Percentiles rank a stretch among this genome's conserved stretches.
Evolutionary conservation across 768 basidiomycete genomes (phyloP).

Genomic region (Tulasnella sp.): DNA sequence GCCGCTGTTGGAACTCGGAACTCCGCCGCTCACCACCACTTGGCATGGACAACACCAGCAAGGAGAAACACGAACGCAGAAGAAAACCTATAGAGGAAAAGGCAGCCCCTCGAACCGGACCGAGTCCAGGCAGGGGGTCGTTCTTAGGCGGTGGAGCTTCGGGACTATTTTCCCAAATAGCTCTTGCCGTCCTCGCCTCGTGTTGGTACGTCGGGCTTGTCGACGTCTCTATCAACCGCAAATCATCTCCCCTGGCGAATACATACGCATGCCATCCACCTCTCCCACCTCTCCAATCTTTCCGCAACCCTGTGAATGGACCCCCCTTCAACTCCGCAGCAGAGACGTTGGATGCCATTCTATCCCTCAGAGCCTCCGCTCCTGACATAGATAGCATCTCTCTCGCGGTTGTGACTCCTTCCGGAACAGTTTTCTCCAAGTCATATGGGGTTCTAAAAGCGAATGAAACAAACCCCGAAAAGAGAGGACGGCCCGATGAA

Average conservation of each 20-base stretch:
- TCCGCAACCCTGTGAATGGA: too few relatives aligned
- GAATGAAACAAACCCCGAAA: slow-evolving; percentile 43
- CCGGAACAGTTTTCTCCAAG: slow-evolving; percentile 52
- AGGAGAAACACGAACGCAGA: too few relatives aligned
- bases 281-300: background rate
- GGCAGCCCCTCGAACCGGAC: too few relatives aligned
- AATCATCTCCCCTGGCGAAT: background rate
- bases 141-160: too few relatives aligned
- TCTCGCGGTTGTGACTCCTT: slow-evolving; percentile 53
- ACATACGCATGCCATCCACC: background rate
- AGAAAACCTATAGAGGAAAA: too few relatives aligned
- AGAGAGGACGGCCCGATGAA: slow-evolving; percentile 36
- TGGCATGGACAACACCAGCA: too few relatives aligned
- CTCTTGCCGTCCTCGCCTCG: too few relatives aligned
- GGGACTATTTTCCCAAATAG: too few relatives aligned
- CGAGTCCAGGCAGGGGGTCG: too few relatives aligned
- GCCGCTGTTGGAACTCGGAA: too few relatives aligned
- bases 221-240: background rate
- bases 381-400: slow-evolving; percentile 55
- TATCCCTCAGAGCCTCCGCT: background rate
- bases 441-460: slow-evolving; percentile 52
- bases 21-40: too few relatives aligned
- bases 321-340: background rate
- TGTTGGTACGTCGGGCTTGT: background rate
- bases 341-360: background rate